Evolutionary conservation across 1,139 yeast genomes (phyloP).

Genomic region (Pichia sp.): DNA sequence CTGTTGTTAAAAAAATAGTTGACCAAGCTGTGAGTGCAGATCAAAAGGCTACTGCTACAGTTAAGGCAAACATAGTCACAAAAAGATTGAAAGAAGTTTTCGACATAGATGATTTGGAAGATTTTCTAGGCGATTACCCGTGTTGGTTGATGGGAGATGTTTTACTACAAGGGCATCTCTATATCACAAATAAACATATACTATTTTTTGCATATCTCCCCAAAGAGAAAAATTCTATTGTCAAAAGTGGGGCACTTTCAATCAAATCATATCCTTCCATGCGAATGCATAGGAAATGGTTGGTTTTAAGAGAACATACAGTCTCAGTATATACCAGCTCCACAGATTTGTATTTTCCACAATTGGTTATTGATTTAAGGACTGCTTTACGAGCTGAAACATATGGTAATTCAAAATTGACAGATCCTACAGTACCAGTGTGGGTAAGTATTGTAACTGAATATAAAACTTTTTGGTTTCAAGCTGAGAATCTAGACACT

Average conservation of each 20-base stretch:
- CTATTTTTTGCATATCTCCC: constrained; percentile 84
- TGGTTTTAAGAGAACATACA: constrained; percentile 62
- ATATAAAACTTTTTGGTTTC: constrained; percentile 53
- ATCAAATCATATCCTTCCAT: constrained; percentile 26
- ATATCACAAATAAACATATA: constrained; percentile 57
- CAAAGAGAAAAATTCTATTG: constrained; percentile 44
- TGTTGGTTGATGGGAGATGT: constrained; percentile 83
- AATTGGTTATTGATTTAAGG: constrained; percentile 63
- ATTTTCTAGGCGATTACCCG: constrained; percentile 49
- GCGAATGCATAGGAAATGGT: constrained; percentile 57
- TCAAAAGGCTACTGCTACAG: constrained; percentile 10
- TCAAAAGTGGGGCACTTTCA: constrained; percentile 42
- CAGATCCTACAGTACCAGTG: constrained; percentile 26
- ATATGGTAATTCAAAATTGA: constrained; percentile 20
- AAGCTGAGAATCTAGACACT: constrained; percentile 62
- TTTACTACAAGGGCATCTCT: constrained; percentile 76
- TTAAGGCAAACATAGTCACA: constrained; percentile 30
- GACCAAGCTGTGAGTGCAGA: background rate
- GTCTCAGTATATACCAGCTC: constrained; percentile 64
- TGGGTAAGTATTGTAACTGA: constrained; percentile 56
- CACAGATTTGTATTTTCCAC: constrained; percentile 78
- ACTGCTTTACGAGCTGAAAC: constrained; percentile 57
- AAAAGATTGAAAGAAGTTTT: constrained; percentile 32
- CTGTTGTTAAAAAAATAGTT: constrained; percentile 24
- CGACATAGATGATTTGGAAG: constrained; percentile 41